A percentile compares a stretch with the other conserved stretches of the same genome.
phyloP scores from a whole-genome alignment of 805 yeast genomes.

The Saitoella complicata region DNA sequence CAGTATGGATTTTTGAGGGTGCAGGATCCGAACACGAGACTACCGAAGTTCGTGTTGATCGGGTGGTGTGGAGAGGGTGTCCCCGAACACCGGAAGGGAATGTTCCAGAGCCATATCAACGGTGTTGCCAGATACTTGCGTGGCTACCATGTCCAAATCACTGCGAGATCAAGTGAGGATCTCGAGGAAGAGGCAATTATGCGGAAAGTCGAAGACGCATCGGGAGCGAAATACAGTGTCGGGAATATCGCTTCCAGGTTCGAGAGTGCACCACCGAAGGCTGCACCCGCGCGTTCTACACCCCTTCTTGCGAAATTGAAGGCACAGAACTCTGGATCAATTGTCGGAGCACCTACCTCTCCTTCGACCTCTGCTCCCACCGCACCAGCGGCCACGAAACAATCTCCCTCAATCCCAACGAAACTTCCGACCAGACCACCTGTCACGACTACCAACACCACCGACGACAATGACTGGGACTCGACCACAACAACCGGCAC shows the following conservation, averaged over 20 bases:
- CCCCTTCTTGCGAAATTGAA: too few relatives aligned
- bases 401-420: constrained; percentile 21
- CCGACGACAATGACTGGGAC: constrained; percentile 54
- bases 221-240: constrained; percentile 86
- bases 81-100: constrained; percentile 35
- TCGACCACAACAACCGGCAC: constrained; percentile 22
- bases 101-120: constrained; percentile 27
- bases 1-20: constrained; percentile 85
- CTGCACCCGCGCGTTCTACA: too few relatives aligned
- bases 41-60: constrained; percentile 62
- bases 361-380: too few relatives aligned
- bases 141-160: constrained; percentile 89
- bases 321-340: too few relatives aligned
- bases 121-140: constrained; percentile 26
- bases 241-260: constrained; percentile 8
- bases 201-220: constrained; percentile 67
- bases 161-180: constrained; percentile 91
- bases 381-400: constrained; percentile 8
- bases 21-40: constrained; percentile 81
- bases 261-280: too few relatives aligned
- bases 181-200: constrained; percentile 63
- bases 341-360: too few relatives aligned
- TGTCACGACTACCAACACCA: constrained; percentile 2
- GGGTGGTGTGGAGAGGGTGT: constrained; percentile 99
- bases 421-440: constrained; percentile 16